Evolutionary conservation across 2,329 filamentous ascomycete genomes (phyloP), one percentile per base, ranked within the genome.

Genomic region (Aschersonia sp.): DNA sequence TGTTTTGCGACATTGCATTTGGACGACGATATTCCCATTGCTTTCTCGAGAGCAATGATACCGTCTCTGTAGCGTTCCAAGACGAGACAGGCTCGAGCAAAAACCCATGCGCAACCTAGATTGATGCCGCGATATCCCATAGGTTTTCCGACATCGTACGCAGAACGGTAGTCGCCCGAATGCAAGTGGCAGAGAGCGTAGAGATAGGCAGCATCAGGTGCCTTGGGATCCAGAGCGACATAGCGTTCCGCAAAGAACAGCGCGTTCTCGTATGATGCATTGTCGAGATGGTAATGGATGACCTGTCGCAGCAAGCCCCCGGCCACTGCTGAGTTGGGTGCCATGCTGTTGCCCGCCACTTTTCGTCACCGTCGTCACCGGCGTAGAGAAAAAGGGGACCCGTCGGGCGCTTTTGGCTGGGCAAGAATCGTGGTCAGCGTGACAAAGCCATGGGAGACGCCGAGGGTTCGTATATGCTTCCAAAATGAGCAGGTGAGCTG

Each of bases 221-320:
- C 85, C 57, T 84, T 81, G 30, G 84, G 79, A 57, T 97, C 90
- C 56, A 90, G 85, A 45, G 87, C 89, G 52, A 81, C 76, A 22
- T 95, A 77, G 53, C 92, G 81, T 59, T 90, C 87, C 50, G 92
- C 85, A 51, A 95, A 87, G 68, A 98, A 98, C 41, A 95, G 80
- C 48, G 92, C 92, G 61, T 94, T 97, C 48, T 89, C 81, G 60
- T 84, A 75, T 39, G 89, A 79, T 59, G 88, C 83, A 62, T 95
- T 94, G 71, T 98, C 92, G 63, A 98, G 80, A 56, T 83, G 78
- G 60, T 83, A 81, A 58, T 81, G 67, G 48, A 83, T 69, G 49
- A 75, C 66, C 62, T 82, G 77, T 58, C 74, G 72, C 49, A 83
- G 58, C 51, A 78, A 66, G 57, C 68, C 66, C 45, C 69, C 69